Conservation (phyloP, 805 yeast species). For the Suhomyces sp. region DNA sequence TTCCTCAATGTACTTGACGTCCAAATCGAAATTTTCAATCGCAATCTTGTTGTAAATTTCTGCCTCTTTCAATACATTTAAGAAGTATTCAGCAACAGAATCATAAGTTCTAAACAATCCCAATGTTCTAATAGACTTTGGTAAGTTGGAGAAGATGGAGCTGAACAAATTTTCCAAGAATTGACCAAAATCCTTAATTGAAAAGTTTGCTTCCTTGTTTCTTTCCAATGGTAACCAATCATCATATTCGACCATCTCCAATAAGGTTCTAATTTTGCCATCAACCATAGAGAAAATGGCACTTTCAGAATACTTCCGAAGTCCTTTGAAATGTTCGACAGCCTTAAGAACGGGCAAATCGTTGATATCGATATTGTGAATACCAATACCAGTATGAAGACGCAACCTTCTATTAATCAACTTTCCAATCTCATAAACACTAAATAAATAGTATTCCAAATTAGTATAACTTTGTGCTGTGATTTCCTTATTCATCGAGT, state of each 20-base stretch:
- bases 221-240: slow-evolving; percentile 66
- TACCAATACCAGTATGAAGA: slow-evolving; percentile 37
- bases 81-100: slow-evolving; percentile 70
- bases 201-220: slow-evolving; percentile 65
- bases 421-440: slow-evolving; percentile 67
- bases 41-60: slow-evolving; percentile 60
- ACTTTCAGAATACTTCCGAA: slow-evolving; percentile 72
- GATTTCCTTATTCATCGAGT: slow-evolving; percentile 81
- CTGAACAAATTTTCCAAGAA: slow-evolving; percentile 83
- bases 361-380: slow-evolving; percentile 40
- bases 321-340: slow-evolving; percentile 51
- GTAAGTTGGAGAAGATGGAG: slow-evolving; percentile 79
- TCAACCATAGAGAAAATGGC: slow-evolving; percentile 83
- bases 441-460: slow-evolving; percentile 78
- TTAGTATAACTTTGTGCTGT: slow-evolving; percentile 86
- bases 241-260: slow-evolving; percentile 77
- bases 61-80: slow-evolving; percentile 56
- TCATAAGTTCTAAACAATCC: slow-evolving; percentile 88
- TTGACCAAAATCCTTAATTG: slow-evolving; percentile 79
- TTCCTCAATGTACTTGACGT: slow-evolving; percentile 72
- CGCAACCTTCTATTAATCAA: slow-evolving; percentile 38
- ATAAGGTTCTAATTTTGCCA: slow-evolving; percentile 69
- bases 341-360: slow-evolving; percentile 47
- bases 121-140: slow-evolving; percentile 71
- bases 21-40: slow-evolving; percentile 71